These are phyloP conservation scores for Piloderma croceum DNA, from an alignment of 768 basidiomycete species.

Conservation along the genomic window DNA sequence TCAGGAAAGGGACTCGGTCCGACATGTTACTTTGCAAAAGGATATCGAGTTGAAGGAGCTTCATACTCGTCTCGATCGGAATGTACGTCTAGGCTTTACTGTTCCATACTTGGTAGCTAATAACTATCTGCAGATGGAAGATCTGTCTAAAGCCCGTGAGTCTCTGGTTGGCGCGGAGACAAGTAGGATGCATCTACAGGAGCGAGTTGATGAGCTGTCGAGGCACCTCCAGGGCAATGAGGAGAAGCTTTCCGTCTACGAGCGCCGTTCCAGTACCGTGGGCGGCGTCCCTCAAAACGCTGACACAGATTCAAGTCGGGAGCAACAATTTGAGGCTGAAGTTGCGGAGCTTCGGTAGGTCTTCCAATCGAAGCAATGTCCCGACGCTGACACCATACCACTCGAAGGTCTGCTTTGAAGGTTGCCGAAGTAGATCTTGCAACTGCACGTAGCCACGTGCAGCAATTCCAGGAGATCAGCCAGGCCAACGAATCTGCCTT, in stretches of 20 bases:
- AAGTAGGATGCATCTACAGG: constrained; percentile 73
- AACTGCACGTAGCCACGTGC: constrained; percentile 62
- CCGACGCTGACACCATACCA: background rate
- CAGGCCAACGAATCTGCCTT: constrained; percentile 78
- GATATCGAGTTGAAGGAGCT: constrained; percentile 77
- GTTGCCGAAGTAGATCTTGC: constrained; percentile 73
- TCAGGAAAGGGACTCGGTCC: constrained; percentile 68
- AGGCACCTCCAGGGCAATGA: constrained; percentile 67
- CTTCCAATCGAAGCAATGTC: background rate
- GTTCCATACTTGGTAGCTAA: background rate
- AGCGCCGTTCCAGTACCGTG: constrained; percentile 46
- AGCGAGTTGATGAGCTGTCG: constrained; percentile 43
- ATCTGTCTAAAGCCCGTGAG: constrained; percentile 65
- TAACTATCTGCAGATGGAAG: constrained; percentile 43
- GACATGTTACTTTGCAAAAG: constrained; percentile 73
- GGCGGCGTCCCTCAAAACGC: constrained; percentile 26
- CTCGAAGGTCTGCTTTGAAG: constrained; percentile 62
- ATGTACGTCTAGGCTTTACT: constrained; percentile 38
- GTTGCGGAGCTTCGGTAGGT: constrained; percentile 78
- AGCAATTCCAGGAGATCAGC: constrained; percentile 84
- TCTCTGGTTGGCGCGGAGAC: constrained; percentile 67
- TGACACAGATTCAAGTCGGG: constrained; percentile 50
- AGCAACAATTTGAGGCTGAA: constrained; percentile 78
- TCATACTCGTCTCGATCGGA: constrained; percentile 65
- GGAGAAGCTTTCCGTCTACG: constrained; percentile 85